Conservation (phyloP, 768 basidiomycete species). For the Rhizopogon sp. region DNA sequence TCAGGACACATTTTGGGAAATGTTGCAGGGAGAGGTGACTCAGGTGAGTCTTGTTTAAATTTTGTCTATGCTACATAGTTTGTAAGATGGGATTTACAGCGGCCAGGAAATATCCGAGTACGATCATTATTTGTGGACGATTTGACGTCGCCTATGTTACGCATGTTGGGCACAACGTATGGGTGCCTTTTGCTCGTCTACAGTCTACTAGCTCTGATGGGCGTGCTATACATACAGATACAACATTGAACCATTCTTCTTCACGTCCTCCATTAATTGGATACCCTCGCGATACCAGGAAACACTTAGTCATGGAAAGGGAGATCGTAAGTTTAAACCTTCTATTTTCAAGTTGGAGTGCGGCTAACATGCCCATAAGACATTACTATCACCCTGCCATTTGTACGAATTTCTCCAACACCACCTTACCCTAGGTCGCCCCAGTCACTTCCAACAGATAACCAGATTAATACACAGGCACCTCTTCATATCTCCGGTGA, state of each 20-base stretch:
- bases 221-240: constrained; percentile 27
- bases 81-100: constrained; percentile 18
- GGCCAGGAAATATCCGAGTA: constrained; percentile 34
- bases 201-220: background rate
- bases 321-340: constrained; percentile 44
- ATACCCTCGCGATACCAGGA: constrained; percentile 65
- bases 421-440: background rate
- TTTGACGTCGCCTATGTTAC: constrained; percentile 44
- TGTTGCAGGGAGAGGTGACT: constrained; percentile 25
- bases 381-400: constrained; percentile 51
- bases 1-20: constrained; percentile 30
- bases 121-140: constrained; percentile 48
- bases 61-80: background rate
- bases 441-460: background rate
- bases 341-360: background rate
- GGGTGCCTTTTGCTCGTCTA: constrained; percentile 4
- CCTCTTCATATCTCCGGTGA: constrained; percentile 36
- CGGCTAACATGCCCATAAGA: constrained; percentile 29
- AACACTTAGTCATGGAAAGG: constrained; percentile 28
- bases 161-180: constrained; percentile 54
- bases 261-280: constrained; percentile 60
- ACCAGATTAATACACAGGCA: constrained; percentile 46
- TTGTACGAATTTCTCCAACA: constrained; percentile 32
- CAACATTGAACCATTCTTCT: constrained; percentile 59
- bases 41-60: constrained; percentile 18